phyloP scores from a whole-genome alignment of 805 yeast genomes.

The Saturnispora gosingensis region DNA sequence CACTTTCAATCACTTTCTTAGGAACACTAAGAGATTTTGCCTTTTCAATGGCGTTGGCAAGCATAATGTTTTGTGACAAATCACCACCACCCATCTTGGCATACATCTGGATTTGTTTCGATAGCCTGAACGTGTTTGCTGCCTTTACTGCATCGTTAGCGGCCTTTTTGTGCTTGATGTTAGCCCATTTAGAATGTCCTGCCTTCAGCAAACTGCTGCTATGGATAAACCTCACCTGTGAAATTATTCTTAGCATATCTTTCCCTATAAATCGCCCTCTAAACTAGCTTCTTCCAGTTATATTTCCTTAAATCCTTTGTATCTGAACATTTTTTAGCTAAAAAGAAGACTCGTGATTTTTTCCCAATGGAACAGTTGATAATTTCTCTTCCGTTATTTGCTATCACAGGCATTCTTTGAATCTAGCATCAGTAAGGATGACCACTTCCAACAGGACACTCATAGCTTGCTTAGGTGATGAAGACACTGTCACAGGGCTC shows the following conservation, averaged over 20 bases:
- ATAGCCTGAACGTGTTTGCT: slow-evolving; percentile 56
- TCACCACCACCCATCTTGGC: slow-evolving; percentile 70
- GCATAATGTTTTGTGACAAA: slow-evolving; percentile 44
- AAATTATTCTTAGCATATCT: not conserved
- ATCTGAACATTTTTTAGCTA: not conserved
- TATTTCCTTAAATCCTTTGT: not conserved
- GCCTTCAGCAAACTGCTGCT: slow-evolving; percentile 19
- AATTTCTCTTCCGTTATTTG: not conserved
- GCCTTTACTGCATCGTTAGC: slow-evolving; percentile 79
- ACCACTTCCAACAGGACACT: slow-evolving; percentile 52
- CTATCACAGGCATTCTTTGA: not conserved
- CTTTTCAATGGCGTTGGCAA: slow-evolving; percentile 65
- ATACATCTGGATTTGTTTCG: slow-evolving; percentile 66
- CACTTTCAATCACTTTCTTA: slow-evolving; percentile 79
- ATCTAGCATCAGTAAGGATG: slow-evolving; percentile 3
- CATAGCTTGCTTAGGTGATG: slow-evolving; percentile 94
- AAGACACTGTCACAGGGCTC: slow-evolving; percentile 94
- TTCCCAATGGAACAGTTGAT: not conserved
- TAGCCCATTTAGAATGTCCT: slow-evolving; percentile 96
- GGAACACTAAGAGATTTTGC: slow-evolving; percentile 72
- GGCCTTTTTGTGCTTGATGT: slow-evolving; percentile 88
- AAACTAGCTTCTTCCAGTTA: not conserved
- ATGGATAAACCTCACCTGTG: not conserved
- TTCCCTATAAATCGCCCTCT: not conserved
- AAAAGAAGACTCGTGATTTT: not conserved